Evolutionary conservation across 345 rosid species (phyloP).

Genomic region (Hypericum perforatum): DNA sequence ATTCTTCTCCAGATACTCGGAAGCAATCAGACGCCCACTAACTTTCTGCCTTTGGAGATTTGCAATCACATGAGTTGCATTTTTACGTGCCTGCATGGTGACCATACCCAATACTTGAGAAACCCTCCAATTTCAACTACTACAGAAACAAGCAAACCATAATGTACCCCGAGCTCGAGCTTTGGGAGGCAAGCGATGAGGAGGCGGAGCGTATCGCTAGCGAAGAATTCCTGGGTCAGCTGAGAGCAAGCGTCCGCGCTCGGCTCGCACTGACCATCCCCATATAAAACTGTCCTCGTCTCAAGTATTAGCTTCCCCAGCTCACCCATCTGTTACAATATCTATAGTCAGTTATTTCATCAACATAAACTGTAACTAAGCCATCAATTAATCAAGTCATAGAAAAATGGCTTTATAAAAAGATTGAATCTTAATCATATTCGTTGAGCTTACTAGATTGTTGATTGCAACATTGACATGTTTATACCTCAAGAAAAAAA

Average conservation of each 20-base stretch:
- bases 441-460: too few species aligned
- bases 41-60: not conserved
- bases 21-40: not conserved
- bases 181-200: not conserved
- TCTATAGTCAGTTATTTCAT: not conserved
- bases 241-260: not conserved
- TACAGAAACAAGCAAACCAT: not conserved
- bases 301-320: not conserved
- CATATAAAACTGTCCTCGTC: not conserved
- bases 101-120: too few species aligned
- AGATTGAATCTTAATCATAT: too few species aligned
- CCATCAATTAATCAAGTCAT: not conserved
- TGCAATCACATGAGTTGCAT: not conserved
- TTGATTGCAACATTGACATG: too few species aligned
- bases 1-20: not conserved
- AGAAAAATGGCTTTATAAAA: too few species aligned
- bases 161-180: not conserved
- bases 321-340: not conserved
- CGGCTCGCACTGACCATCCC: not conserved
- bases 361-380: not conserved
- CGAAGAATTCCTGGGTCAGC: not conserved
- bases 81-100: constrained; percentile 11
- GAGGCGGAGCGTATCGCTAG: not conserved
- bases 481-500: too few species aligned
- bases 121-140: too few species aligned